These are phyloP conservation scores for Mortierella sp. DNA, from an alignment of 371 early-diverging fungal species.

Conservation along the genomic window DNA sequence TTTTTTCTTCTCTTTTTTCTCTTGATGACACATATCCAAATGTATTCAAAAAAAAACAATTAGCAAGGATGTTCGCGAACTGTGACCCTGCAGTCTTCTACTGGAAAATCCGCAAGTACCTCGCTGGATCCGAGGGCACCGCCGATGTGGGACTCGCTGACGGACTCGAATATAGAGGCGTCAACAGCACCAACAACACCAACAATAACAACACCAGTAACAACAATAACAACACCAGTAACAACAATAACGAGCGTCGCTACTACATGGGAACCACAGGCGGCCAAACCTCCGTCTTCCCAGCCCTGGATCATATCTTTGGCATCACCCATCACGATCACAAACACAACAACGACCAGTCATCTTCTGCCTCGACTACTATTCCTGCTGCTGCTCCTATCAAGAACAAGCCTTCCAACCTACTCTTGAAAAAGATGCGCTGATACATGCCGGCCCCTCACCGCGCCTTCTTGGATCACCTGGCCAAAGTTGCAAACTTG, in stretches of 20 bases:
- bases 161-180: conserved; percentile 89
- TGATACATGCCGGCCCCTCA: conserved; percentile 88
- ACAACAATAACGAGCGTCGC: conserved; percentile 66
- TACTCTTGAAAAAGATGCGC: conserved; percentile 82
- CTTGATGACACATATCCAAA: background rate
- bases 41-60: too few species aligned
- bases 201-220: too few species aligned
- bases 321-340: conserved; percentile 85
- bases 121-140: conserved; percentile 91
- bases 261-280: conserved; percentile 87
- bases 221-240: too few species aligned
- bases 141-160: conserved; percentile 81
- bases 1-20: background rate
- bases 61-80: conserved; percentile 89
- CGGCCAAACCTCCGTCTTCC: conserved; percentile 92
- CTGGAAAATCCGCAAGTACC: conserved; percentile 88
- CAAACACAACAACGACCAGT: conserved; percentile 13
- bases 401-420: conserved; percentile 32
- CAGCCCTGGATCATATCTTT: conserved; percentile 87
- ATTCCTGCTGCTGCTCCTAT: conserved; percentile 59
- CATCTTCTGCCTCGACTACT: too few species aligned
- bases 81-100: conserved; percentile 94
- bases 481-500: conserved; percentile 70
- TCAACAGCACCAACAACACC: too few species aligned
- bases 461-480: conserved; percentile 82